phyloP scores from a whole-genome alignment of 2,329 filamentous ascomycete species.

The Verticillium tricorpus region DNA sequence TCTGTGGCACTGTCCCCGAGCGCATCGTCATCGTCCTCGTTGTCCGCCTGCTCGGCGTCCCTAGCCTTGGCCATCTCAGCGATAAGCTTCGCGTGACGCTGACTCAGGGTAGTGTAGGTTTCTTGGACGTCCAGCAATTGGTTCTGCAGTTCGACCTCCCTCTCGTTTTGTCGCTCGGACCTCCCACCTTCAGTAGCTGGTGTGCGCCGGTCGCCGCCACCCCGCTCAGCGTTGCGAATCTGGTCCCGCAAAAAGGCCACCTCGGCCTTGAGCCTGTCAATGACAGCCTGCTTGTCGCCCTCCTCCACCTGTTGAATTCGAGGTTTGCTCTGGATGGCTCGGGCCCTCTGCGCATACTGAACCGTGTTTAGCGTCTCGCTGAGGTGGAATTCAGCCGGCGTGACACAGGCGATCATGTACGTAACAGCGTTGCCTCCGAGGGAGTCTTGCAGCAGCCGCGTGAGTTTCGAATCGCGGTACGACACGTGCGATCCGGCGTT shows the following conservation, averaged over 20 bases:
- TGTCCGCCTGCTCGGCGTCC: slow-evolving; percentile 59
- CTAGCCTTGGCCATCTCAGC: slow-evolving; percentile 86
- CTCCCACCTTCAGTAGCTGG: slow-evolving; percentile 59
- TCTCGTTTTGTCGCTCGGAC: slow-evolving; percentile 73
- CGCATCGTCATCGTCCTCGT: slow-evolving; percentile 52
- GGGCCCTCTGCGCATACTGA: slow-evolving; percentile 91
- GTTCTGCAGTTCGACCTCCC: slow-evolving; percentile 87
- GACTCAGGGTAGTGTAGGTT: slow-evolving; percentile 86
- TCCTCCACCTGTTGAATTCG: slow-evolving; percentile 93
- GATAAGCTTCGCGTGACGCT: slow-evolving; percentile 93
- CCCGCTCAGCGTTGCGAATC: slow-evolving; percentile 75
- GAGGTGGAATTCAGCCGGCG: slow-evolving; percentile 91
- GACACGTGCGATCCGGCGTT: slow-evolving; percentile 87
- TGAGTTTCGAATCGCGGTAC: slow-evolving; percentile 92
- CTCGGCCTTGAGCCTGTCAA: slow-evolving; percentile 90
- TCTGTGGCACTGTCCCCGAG: slow-evolving; percentile 78
- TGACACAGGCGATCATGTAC: slow-evolving; percentile 99
- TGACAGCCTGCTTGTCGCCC: slow-evolving; percentile 87
- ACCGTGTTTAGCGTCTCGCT: slow-evolving; percentile 98
- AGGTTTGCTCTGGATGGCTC: slow-evolving; percentile 95
- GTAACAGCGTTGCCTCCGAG: slow-evolving; percentile 95
- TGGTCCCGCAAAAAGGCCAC: slow-evolving; percentile 92
- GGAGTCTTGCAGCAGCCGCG: slow-evolving; percentile 73
- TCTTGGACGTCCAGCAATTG: slow-evolving; percentile 90
- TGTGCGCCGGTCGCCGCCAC: slow-evolving; percentile 49